phyloP scores from a whole-genome alignment of 1,284 basidiomycete species.

The Psilocybe mexicana region DNA sequence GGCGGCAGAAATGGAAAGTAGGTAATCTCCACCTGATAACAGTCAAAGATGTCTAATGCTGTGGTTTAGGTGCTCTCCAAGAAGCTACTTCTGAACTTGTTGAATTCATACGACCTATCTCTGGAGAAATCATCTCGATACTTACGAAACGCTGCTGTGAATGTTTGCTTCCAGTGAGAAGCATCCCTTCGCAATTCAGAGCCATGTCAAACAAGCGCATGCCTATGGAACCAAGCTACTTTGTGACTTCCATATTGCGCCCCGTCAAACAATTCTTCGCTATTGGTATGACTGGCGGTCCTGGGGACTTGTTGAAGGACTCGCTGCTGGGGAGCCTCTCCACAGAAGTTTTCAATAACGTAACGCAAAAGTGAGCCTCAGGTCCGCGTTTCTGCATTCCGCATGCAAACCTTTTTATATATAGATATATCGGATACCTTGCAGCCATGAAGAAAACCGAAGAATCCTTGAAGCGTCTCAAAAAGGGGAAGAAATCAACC shows the following conservation, averaged over 20 bases:
- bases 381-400: not conserved
- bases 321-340: constrained; percentile 57
- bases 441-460: constrained; percentile 88
- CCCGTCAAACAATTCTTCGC: constrained; percentile 83
- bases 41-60: constrained; percentile 2
- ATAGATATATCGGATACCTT: constrained; percentile 69
- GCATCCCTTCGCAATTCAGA: constrained; percentile 85
- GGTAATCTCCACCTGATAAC: not conserved
- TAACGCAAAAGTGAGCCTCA: constrained; percentile 60
- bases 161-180: constrained; percentile 82
- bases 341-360: constrained; percentile 70
- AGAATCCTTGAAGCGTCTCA: constrained; percentile 81
- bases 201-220: constrained; percentile 75
- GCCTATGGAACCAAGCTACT: constrained; percentile 81
- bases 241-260: constrained; percentile 78
- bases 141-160: constrained; percentile 82
- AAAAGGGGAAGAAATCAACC: constrained; percentile 79
- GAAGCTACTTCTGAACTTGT: constrained; percentile 50
- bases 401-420: not conserved
- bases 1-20: constrained; percentile 54
- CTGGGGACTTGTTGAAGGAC: constrained; percentile 58
- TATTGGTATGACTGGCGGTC: constrained; percentile 52
- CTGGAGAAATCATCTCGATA: constrained; percentile 68
- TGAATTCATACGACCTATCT: constrained; percentile 53
- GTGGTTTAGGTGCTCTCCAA: constrained; percentile 54